Evolutionary conservation across 225 moss, liverwort and hornwort genomes (phyloP).

Genomic region (Marchantia polymorpha): DNA sequence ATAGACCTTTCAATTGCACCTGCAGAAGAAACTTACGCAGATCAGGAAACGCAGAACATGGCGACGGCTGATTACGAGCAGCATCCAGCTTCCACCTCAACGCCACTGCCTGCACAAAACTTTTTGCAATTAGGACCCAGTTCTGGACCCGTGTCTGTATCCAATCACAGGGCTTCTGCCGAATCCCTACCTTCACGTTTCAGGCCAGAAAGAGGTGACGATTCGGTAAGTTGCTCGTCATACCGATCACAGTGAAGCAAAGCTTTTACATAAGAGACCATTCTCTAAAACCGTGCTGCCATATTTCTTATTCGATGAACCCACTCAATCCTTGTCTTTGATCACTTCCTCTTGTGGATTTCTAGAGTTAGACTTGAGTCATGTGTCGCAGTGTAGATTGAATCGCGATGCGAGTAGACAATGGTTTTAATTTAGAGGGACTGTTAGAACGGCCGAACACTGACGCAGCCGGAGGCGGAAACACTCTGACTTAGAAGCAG

Average conservation of each 20-base stretch:
- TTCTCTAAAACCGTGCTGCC: no score
- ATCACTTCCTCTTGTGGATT: no score
- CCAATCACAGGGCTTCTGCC: neutral
- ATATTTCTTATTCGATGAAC: no score
- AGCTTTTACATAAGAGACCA: no score
- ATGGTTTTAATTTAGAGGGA: no score
- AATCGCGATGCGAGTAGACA: no score
- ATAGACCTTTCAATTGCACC: constrained; percentile 17
- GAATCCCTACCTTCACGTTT: constrained; percentile 10
- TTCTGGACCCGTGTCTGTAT: neutral
- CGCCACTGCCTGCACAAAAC: neutral
- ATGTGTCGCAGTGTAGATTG: no score
- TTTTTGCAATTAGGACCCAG: constrained; percentile 11
- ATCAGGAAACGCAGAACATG: constrained; percentile 1
- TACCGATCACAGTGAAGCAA: neutral
- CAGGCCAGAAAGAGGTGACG: neutral
- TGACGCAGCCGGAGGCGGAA: no score
- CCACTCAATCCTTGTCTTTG: no score
- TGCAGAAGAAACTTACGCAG: neutral
- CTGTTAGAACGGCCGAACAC: no score
- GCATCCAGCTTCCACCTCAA: constrained; percentile 1
- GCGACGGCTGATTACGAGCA: neutral
- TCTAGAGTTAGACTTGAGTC: no score
- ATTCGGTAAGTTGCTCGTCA: constrained; percentile 6
- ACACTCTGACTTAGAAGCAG: no score